phyloP scores from a whole-genome alignment of 768 basidiomycete genomes.

The Lactarius hatsudake region DNA sequence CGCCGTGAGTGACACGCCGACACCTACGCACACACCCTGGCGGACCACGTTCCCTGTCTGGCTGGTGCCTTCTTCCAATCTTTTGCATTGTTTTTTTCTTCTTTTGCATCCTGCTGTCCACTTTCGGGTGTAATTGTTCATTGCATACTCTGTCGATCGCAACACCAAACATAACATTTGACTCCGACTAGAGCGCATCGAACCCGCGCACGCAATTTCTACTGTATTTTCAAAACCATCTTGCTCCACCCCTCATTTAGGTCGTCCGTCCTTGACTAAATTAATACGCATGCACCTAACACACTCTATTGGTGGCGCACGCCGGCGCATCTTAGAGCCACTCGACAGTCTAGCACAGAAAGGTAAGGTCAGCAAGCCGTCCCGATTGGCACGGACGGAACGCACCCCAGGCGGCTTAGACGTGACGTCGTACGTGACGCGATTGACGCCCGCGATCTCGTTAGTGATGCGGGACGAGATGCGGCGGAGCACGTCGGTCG shows the following conservation, averaged over 20 bases:
- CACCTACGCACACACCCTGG: neutral
- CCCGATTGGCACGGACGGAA: too few relatives aligned
- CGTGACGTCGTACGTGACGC: slow-evolving; percentile 94
- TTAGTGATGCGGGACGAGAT: slow-evolving; percentile 98
- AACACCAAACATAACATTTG: slow-evolving; percentile 16
- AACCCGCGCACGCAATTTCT: slow-evolving; percentile 22
- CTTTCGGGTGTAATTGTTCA: slow-evolving; percentile 12
- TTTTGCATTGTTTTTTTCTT: neutral
- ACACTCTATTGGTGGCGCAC: slow-evolving; percentile 1
- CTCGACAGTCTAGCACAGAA: slow-evolving; percentile 33
- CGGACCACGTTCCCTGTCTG: neutral
- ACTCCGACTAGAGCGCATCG: slow-evolving; percentile 22
- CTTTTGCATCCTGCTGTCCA: slow-evolving; percentile 5
- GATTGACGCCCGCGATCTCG: slow-evolving; percentile 94
- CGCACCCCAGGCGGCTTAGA: slow-evolving; percentile 91
- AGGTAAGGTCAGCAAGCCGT: slow-evolving; percentile 18
- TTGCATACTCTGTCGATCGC: slow-evolving; percentile 11
- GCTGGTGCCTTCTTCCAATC: neutral
- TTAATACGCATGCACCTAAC: slow-evolving; percentile 9
- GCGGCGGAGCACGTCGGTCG: slow-evolving; percentile 79
- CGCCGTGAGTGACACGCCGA: neutral
- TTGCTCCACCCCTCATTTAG: slow-evolving; percentile 21
- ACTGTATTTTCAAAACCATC: slow-evolving; percentile 21
- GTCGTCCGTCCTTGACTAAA: slow-evolving; percentile 9
- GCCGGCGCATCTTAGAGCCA: slow-evolving; percentile 30